These are phyloP conservation scores for Magnaporthales sp. DNA, from an alignment of 2,329 filamentous ascomycete genomes.

Conservation along the genomic window DNA sequence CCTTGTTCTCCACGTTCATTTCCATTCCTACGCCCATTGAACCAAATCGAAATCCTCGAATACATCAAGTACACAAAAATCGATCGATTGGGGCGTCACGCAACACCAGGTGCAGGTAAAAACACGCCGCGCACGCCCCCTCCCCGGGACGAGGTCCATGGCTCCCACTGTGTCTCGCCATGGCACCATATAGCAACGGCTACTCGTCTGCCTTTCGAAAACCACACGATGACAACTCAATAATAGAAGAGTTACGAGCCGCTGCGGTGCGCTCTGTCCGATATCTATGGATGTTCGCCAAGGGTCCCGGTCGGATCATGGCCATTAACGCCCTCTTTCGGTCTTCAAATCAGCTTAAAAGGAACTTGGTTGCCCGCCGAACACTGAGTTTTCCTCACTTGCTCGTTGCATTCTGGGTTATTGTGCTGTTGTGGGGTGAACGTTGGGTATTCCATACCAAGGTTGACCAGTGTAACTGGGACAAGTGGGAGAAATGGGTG, in stretches of 20 bases:
- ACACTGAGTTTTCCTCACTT: slow-evolving; percentile 56
- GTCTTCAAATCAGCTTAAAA: slow-evolving; percentile 23
- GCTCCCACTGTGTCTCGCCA: slow-evolving; percentile 18
- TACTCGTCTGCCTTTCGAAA: slow-evolving; percentile 11
- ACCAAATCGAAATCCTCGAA: neutral
- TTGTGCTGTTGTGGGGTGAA: slow-evolving; percentile 79
- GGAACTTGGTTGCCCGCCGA: slow-evolving; percentile 41
- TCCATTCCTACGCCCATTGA: neutral
- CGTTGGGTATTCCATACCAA: slow-evolving; percentile 64
- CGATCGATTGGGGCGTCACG: neutral
- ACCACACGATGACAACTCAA: slow-evolving; percentile 22
- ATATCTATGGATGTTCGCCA: slow-evolving; percentile 30
- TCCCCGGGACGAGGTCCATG: slow-evolving; percentile 12
- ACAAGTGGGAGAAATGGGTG: slow-evolving; percentile 90
- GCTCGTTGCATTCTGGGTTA: slow-evolving; percentile 64
- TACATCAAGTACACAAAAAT: neutral
- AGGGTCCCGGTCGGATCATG: slow-evolving; percentile 29
- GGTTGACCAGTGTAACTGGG: slow-evolving; percentile 70
- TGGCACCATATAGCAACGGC: slow-evolving; percentile 30
- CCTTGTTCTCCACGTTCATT: neutral
- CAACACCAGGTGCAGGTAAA: neutral
- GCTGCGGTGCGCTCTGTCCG: slow-evolving; percentile 18
- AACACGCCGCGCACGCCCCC: neutral
- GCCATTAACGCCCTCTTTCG: slow-evolving; percentile 21
- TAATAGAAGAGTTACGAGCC: slow-evolving; percentile 26